Conservation (phyloP, 257 asterid genomes). For the Rehmannia glutinosa region DNA sequence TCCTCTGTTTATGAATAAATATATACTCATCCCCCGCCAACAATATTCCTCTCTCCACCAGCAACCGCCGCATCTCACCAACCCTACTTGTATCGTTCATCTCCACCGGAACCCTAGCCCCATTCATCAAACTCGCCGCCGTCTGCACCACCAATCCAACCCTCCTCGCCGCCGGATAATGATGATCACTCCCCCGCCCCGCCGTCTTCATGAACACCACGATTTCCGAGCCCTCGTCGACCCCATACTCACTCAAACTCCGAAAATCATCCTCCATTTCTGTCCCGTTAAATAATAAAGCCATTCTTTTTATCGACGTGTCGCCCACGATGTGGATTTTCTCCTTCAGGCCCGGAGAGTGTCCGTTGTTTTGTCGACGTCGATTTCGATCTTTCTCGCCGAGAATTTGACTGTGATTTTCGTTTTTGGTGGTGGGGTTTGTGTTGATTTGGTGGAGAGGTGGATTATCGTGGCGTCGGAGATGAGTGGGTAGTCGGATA, state of each 20-base stretch:
- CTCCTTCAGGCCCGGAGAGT: conserved; percentile 56
- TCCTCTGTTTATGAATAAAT: conserved; percentile 66
- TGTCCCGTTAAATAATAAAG: conserved; percentile 30
- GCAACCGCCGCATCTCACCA: conserved; percentile 29
- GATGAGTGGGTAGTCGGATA: conserved; percentile 53
- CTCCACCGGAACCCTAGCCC: conserved; percentile 42
- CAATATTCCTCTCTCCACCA: conserved; percentile 33
- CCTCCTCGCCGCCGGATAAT: conserved; percentile 37
- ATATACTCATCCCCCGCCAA: conserved; percentile 64
- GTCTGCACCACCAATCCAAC: conserved; percentile 43
- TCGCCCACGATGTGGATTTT: conserved; percentile 61
- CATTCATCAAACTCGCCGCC: conserved; percentile 42
- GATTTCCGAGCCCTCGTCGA: conserved; percentile 27
- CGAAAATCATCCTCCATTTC: conserved; percentile 52
- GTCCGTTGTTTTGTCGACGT: conserved; percentile 45
- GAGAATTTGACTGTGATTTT: conserved; percentile 41
- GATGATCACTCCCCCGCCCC: neutral
- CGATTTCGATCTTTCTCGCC: conserved; percentile 33
- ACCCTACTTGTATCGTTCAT: conserved; percentile 41
- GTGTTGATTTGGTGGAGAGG: conserved; percentile 16
- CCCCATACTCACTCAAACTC: conserved; percentile 32
- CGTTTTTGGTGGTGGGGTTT: conserved; percentile 7
- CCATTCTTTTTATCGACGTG: conserved; percentile 50
- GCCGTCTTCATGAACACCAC: conserved; percentile 31
- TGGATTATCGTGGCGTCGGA: conserved; percentile 41